Base-by-base conservation (phyloP, 345 rosid species). In the Turnera subulata region DNA sequence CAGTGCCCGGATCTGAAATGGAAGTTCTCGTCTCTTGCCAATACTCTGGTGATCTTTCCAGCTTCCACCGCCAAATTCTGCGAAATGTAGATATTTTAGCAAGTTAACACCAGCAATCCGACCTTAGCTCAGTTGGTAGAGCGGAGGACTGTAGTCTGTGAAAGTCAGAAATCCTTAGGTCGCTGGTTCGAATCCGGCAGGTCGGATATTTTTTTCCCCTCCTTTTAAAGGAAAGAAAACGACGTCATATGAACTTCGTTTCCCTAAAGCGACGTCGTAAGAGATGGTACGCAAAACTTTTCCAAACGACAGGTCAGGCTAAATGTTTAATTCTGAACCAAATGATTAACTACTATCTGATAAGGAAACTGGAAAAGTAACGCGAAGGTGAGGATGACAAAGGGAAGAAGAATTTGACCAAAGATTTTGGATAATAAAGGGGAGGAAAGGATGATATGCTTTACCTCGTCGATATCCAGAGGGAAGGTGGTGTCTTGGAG, bases 131-230 rank as follows among this genome's bases (percentile, higher is more conserved):
- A 89, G 96, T 85, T 93, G 99, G 94, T 21, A 93, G 97, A 83
- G 99, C 97, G 96, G 97, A 89, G 91, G 92, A 87, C 97, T 93
- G 97, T 93, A 87, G 97, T 82, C n/a, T n/a, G n/a, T n/a, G n/a
- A n/a, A n/a, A n/a, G 10, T 0, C 4, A 1, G 64, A 1, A 5
- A 50, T 26, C 40, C 56, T 42, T 61, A 78, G 85, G 84, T 82
- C 86, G 79, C 81, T 68, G 84, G 86, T 82, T 86, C 91, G 90
- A 82, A 78, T 87, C 83, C 95, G 83, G 81, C 78, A 82, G 91
- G 82, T 81, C 83, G 91, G 89, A 84, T 13, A 1, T 1, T 37
- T 37, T 37, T 37, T 1, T 9, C 40, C 1, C 40, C 40, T n/a
- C n/a, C n/a, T n/a, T n/a, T n/a, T n/a, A n/a, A n/a, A n/a, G n/a